Percentiles rank a stretch among this genome's conserved stretches.
These are phyloP conservation scores for Citrullus amarus DNA, from an alignment of 306 rosid species.

Conservation along the genomic window DNA sequence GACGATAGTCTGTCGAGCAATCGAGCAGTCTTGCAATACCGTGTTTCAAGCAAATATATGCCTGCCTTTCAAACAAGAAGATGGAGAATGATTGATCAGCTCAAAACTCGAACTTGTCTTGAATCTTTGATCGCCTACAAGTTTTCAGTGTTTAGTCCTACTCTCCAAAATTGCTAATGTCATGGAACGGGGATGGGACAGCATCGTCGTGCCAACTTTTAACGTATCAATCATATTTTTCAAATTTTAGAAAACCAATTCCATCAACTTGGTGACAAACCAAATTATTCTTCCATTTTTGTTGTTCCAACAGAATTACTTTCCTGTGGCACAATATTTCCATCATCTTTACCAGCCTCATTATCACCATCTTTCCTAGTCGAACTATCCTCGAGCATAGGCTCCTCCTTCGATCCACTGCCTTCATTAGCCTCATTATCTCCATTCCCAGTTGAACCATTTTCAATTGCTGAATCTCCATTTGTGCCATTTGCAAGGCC, in stretches of 20 bases:
- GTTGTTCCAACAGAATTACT: slow-evolving; percentile 5
- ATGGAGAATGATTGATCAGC: not conserved
- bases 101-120: not conserved
- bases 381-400: not conserved
- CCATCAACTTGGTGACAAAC: not conserved
- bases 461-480: not conserved
- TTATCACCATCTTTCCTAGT: slow-evolving; percentile 1
- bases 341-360: not conserved
- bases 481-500: slow-evolving; percentile 10
- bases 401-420: not conserved
- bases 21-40: not conserved
- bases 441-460: slow-evolving; percentile 4
- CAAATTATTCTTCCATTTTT: slow-evolving; percentile 14
- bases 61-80: not conserved
- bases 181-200: not conserved
- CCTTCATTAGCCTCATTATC: not conserved
- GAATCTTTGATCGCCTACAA: not conserved
- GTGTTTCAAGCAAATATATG: not conserved
- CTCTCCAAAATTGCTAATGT: not conserved
- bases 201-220: not conserved
- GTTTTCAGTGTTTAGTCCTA: not conserved
- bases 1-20: not conserved
- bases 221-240: not conserved
- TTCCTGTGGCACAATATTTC: slow-evolving; percentile 9
- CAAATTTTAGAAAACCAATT: not conserved